Percentiles rank a stretch among this genome's conserved stretches.
These are phyloP conservation scores for Boletus mariae DNA, from an alignment of 1,284 basidiomycete species.

Conservation along the genomic window DNA sequence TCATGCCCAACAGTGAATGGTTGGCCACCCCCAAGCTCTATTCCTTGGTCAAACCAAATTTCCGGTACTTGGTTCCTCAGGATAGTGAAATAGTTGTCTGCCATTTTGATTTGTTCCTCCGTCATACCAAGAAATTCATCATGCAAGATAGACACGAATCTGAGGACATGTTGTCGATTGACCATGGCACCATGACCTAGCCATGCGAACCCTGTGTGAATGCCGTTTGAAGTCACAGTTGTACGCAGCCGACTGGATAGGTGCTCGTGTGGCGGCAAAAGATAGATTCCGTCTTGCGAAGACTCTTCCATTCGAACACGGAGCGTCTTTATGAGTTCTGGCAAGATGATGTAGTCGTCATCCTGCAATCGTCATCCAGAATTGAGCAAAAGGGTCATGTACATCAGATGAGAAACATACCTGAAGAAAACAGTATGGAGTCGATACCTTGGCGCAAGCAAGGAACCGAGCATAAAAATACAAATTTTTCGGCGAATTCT, in stretches of 20 bases:
- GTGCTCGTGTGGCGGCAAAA: conserved; percentile 60
- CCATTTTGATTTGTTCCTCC: conserved; percentile 56
- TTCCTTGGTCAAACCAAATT: conserved; percentile 60
- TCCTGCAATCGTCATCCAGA: conserved; percentile 40
- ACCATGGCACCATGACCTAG: conserved; percentile 62
- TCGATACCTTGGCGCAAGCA: conserved; percentile 51
- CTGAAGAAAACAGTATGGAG: conserved; percentile 62
- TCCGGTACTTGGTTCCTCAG: conserved; percentile 48
- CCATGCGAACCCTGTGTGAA: conserved; percentile 64
- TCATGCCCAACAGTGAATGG: conserved; percentile 61
- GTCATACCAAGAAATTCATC: conserved; percentile 39
- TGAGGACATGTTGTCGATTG: conserved; percentile 38
- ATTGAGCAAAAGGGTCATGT: neutral
- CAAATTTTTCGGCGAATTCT: conserved; percentile 56
- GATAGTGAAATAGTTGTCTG: conserved; percentile 67
- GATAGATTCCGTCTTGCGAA: conserved; percentile 39
- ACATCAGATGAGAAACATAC: conserved; percentile 29
- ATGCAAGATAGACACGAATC: conserved; percentile 51
- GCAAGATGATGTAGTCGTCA: conserved; percentile 62
- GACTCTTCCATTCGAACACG: conserved; percentile 37
- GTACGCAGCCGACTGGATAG: conserved; percentile 48
- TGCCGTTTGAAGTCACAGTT: conserved; percentile 28
- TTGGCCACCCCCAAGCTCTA: conserved; percentile 55
- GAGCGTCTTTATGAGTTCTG: conserved; percentile 52
- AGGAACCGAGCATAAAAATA: conserved; percentile 66